Percentiles rank a stretch among this genome's conserved stretches.
Evolutionary conservation across 768 basidiomycete species (phyloP).

Genomic region (Suillus decipiens): DNA sequence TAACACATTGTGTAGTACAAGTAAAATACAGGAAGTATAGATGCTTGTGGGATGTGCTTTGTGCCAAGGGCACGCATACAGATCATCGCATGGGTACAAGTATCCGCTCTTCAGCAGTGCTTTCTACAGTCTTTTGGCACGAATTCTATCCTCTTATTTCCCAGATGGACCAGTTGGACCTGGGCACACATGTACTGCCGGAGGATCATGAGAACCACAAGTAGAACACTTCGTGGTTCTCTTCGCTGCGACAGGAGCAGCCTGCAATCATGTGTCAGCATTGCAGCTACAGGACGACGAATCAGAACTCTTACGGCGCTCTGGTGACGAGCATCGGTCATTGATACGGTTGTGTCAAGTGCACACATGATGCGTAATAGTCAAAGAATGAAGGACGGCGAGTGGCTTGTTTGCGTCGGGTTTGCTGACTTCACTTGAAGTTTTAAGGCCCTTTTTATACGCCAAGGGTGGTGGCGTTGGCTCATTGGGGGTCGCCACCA

Average conservation of each 20-base stretch:
- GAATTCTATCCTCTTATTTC: neutral
- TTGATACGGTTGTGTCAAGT: neutral
- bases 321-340: neutral
- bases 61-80: neutral
- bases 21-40: neutral
- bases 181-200: slow-evolving; percentile 7
- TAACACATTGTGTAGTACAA: neutral
- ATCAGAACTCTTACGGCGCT: neutral
- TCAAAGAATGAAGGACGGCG: neutral
- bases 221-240: slow-evolving; percentile 9
- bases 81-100: neutral
- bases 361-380: neutral
- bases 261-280: neutral
- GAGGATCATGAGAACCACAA: slow-evolving; percentile 8
- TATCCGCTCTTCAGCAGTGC: neutral
- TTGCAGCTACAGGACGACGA: neutral
- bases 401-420: neutral
- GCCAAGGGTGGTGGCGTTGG: neutral
- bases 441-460: neutral
- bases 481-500: neutral
- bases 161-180: slow-evolving; percentile 4
- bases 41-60: neutral
- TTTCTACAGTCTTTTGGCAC: neutral
- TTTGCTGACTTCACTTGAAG: neutral
- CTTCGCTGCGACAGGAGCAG: neutral